These are phyloP conservation scores for Rhizoctonia solani DNA, from an alignment of 1,284 basidiomycete genomes.

Conservation along the genomic window DNA sequence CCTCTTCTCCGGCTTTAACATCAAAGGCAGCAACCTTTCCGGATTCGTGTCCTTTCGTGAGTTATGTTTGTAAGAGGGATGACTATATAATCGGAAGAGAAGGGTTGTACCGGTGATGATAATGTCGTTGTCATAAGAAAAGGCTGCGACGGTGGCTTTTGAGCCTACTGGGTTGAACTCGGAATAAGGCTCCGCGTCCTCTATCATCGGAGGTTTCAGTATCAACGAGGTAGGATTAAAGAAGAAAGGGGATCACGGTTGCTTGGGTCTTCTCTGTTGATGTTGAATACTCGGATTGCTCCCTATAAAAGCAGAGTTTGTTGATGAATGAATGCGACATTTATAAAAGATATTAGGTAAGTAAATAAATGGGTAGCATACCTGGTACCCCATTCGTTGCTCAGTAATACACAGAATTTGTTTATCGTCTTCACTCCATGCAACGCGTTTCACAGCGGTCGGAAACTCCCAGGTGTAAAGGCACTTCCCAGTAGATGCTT, in stretches of 20 bases:
- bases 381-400: slow-evolving; percentile 89
- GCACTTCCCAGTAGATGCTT: slow-evolving; percentile 87
- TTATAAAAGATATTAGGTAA: background rate
- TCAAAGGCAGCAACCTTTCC: slow-evolving; percentile 93
- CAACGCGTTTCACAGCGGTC: slow-evolving; percentile 95
- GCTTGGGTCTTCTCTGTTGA: slow-evolving; percentile 80
- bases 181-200: slow-evolving; percentile 71
- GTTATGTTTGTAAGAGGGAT: no score
- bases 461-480: slow-evolving; percentile 96
- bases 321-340: no score
- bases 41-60: slow-evolving; percentile 77
- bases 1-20: slow-evolving; percentile 84
- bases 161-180: slow-evolving; percentile 90
- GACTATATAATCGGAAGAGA: background rate
- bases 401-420: slow-evolving; percentile 93
- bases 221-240: background rate
- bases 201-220: slow-evolving; percentile 48
- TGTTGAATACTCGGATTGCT: slow-evolving; percentile 85
- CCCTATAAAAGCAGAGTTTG: slow-evolving; percentile 44
- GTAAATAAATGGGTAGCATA: slow-evolving; percentile 29
- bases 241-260: slow-evolving; percentile 61
- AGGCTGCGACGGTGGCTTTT: slow-evolving; percentile 94
- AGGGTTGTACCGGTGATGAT: slow-evolving; percentile 71
- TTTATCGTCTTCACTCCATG: slow-evolving; percentile 85
- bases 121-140: slow-evolving; percentile 76